These are phyloP conservation scores for Tetracentron sinense DNA, from an alignment of 164 flowering plant species.

Conservation along the genomic window DNA sequence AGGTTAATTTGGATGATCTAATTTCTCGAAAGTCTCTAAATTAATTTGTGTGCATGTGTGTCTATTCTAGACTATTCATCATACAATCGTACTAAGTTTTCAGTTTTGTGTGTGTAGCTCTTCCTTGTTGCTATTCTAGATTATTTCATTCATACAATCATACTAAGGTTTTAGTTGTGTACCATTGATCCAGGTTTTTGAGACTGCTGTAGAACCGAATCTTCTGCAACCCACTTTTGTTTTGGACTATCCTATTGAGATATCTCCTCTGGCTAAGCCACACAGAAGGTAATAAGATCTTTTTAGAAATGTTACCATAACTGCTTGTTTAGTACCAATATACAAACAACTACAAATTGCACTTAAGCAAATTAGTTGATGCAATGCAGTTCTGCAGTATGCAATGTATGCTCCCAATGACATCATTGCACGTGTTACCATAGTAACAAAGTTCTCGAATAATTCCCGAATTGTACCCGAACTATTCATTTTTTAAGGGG, in stretches of 20 bases:
- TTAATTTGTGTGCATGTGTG: neutral
- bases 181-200: conserved; percentile 68
- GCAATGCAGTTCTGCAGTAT: neutral
- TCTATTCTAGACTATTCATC: neutral
- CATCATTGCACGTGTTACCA: too few relatives aligned
- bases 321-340: neutral
- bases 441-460: too few relatives aligned
- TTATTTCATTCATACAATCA: neutral
- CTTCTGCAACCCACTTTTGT: conserved; percentile 96
- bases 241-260: conserved; percentile 90
- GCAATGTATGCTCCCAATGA: too few relatives aligned
- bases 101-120: too few relatives aligned
- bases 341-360: neutral
- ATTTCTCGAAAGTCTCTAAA: neutral
- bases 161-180: conserved; percentile 3
- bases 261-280: conserved; percentile 96
- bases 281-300: conserved; percentile 64
- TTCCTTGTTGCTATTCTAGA: neutral
- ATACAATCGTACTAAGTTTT: too few relatives aligned
- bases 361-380: neutral
- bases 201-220: conserved; percentile 71
- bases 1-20: conserved; percentile 39
- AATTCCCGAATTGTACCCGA: too few relatives aligned
- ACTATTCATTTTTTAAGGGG: too few relatives aligned
- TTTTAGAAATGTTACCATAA: too few relatives aligned